Conservation (phyloP, 1,284 basidiomycete species). For the Peniophora sp. region DNA sequence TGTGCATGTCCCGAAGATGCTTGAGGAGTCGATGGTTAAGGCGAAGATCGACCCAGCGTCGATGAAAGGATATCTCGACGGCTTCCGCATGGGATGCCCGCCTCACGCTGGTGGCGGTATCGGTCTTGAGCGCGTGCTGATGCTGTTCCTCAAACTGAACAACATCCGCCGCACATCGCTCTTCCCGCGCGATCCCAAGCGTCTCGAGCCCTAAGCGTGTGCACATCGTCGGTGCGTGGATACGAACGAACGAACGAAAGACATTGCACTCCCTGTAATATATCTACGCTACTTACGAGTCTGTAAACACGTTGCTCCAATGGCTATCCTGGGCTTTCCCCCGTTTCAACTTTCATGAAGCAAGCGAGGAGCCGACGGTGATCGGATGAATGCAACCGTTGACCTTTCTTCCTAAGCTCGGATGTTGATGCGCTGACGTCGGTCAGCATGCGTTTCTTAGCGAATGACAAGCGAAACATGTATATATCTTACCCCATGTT, state of each 20-base stretch:
- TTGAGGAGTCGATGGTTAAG: constrained; percentile 78
- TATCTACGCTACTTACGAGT: too few species aligned
- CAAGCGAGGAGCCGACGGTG: too few species aligned
- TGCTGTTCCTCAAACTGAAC: constrained; percentile 91
- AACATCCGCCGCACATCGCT: constrained; percentile 92
- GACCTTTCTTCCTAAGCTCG: too few species aligned
- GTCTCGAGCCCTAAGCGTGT: constrained; percentile 55
- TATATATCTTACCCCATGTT: background rate
- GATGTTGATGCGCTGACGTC: too few species aligned
- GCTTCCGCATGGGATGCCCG: constrained; percentile 89
- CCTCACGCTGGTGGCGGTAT: constrained; percentile 85
- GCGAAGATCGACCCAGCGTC: constrained; percentile 79
- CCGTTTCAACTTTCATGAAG: too few species aligned
- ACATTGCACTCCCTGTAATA: background rate
- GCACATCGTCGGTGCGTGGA: constrained; percentile 14
- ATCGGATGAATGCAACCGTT: too few species aligned
- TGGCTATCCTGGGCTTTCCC: too few species aligned
- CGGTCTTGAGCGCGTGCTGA: constrained; percentile 90
- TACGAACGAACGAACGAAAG: constrained; percentile 5
- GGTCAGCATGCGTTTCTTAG: background rate
- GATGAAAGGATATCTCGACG: constrained; percentile 90
- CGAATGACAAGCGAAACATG: background rate
- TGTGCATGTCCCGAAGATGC: constrained; percentile 84
- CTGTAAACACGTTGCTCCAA: too few species aligned
- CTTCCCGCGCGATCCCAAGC: constrained; percentile 92